These are phyloP conservation scores for Murraya koenigii DNA, from an alignment of 345 rosid species.

Conservation along the genomic window DNA sequence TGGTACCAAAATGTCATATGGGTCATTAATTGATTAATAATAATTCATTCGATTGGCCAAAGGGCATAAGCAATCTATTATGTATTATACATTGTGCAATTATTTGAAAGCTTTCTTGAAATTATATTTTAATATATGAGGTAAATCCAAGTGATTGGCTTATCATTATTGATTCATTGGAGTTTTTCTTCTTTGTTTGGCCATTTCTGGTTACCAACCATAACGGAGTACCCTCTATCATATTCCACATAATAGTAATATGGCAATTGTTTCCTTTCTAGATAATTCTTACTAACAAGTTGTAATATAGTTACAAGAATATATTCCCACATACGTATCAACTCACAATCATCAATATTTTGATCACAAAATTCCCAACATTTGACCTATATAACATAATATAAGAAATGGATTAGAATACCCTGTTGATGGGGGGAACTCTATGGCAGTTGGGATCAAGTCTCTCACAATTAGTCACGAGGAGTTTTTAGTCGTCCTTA, in stretches of 20 bases:
- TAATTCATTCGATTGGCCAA: background rate
- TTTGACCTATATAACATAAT: background rate
- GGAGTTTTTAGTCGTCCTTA: no score
- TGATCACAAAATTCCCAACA: background rate
- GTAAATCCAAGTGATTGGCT: constrained; percentile 10
- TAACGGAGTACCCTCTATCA: constrained; percentile 16
- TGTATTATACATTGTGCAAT: background rate
- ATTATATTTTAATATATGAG: background rate
- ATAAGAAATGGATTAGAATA: background rate
- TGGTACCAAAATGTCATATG: background rate
- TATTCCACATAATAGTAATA: constrained; percentile 6
- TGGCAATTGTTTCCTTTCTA: background rate
- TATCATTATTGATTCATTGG: background rate
- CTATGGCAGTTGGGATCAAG: background rate
- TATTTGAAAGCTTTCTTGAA: constrained; percentile 10
- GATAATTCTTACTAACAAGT: background rate
- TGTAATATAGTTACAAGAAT: background rate
- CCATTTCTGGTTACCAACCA: constrained; percentile 47
- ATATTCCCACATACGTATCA: background rate
- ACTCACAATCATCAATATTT: background rate
- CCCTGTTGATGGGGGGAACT: background rate
- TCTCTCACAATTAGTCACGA: background rate
- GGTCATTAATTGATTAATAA: background rate
- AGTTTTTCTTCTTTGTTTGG: constrained; percentile 39
- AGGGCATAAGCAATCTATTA: constrained; percentile 2